Base-by-base conservation (phyloP, 2,329 filamentous ascomycete genomes). In the Sporothrix sp. region DNA sequence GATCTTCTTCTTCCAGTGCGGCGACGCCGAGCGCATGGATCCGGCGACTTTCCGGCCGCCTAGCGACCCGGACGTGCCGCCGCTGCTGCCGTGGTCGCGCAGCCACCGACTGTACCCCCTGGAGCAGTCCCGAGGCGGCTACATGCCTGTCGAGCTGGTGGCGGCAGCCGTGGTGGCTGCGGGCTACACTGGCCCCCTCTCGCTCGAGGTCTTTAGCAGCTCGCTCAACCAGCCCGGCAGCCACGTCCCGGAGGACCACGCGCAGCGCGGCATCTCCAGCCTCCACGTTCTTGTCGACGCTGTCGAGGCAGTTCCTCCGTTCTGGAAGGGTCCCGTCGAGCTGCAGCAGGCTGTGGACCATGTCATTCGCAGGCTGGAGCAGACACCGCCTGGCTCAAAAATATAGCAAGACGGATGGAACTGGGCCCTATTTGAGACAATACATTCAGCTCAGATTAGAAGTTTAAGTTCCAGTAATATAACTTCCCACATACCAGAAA, bases 1-100 rank as follows among this genome's bases (percentile, higher is more conserved):
- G n/a, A 43, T 43, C 9, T 43, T 43, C 25, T 43, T 43, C 18
- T 43, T 43, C 27, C 39, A 43, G 39, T 43, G 39, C 39, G 39
- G 39, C 27, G 39, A 43, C 7, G 39, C 39, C 2, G 39, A 43
- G 39, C 27, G 27, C 3, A 43, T 43, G 39, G 13, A 43, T 9
- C 27, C 39, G 10, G 10, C 25, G 2, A 32, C 39, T 2, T 43
- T 43, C 13, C 9, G 16, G 16, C 25, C 39, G 16, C 39, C 39
- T 5, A 30, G 25, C 8, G 39, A 43, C n/a, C 39, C 39, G 3
- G 16, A 10, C 3, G 27, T 43, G 3, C 39, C 39, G 7, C n/a
- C 27, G 4, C 39, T 43, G 7, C 27, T 43, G 10, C 39, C 39
- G n/a, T 43, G 39, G 39, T 43, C 39, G 7, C 25, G 39, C 16